Base-by-base conservation (phyloP, 768 basidiomycete genomes). In the Suillus subalutaceus region DNA sequence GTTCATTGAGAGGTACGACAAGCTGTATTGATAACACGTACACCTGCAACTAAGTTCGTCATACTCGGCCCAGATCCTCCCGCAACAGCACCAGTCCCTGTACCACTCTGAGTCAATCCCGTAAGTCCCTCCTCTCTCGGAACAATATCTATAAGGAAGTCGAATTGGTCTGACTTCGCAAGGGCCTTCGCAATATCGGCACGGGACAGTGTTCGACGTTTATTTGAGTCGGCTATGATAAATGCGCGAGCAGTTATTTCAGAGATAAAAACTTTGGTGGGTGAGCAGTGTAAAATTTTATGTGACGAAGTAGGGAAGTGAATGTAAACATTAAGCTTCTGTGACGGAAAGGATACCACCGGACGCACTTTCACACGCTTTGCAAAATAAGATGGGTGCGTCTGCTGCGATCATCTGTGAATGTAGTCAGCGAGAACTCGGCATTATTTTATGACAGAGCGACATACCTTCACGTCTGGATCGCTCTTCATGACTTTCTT, bases 401-500 rank as follows among this genome's bases (percentile, higher is more conserved):
- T 99, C 97, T 65, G 95, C 94, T 62, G 97, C 95, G 71, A 99
- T 99, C 97, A 99, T 99, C 96, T 96, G 40, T 57, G 44, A 48
- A 64, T 62, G 48, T 30, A 26, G 62, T 68, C 43, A 69, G 62
- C 35, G 32, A 26, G 26, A 37, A 38, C 44, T 66, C 50, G 58
- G 65, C 35, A 63, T 23, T 57, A 37, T 41, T 41, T 59, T 37
- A 71, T 40, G 52, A 46, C 44, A 20, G n/a, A 16, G 52, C 52
- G 62, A 74, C 88, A 73, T 75, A 97, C 95, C 87, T 96, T 96
- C 69, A 98, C 94, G 72, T 96, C 94, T 4, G 94, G 93, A 80
- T 96, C 95, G 77, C 92, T 96, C 84, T 99, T 98, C 94, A 98
- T 97, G 65, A 98, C 97, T 78, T 98, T 99, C 84, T 98, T 99